phyloP scores from a whole-genome alignment of 2,329 filamentous ascomycete species.

The Dissoconium aciculare region DNA sequence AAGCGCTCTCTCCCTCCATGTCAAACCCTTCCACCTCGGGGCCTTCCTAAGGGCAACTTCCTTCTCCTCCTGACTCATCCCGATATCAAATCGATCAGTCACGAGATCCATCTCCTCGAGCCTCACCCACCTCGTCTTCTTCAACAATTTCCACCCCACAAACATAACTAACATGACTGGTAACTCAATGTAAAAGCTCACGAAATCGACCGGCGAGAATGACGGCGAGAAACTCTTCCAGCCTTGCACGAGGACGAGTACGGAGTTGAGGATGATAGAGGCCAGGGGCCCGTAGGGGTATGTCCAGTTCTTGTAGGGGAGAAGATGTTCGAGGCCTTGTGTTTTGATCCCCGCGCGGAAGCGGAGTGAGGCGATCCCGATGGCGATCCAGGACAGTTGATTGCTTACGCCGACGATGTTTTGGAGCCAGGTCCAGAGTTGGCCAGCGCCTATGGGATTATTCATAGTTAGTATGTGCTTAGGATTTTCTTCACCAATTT shows the following conservation, averaged over 20 bases:
- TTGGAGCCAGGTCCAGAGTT: conserved; percentile 52
- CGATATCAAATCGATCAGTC: conserved; percentile 13
- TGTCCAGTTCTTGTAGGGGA: conserved; percentile 53
- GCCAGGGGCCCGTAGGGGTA: conserved; percentile 48
- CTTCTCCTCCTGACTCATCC: conserved; percentile 9
- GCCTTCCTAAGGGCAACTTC: conserved; percentile 10
- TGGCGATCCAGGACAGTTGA: conserved; percentile 51
- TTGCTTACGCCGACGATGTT: conserved; percentile 55
- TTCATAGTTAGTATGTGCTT: conserved; percentile 50
- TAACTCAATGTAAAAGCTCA: conserved; percentile 46
- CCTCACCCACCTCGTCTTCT: conserved; percentile 34
- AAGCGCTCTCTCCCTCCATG: conserved; percentile 7
- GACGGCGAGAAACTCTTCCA: conserved; percentile 47
- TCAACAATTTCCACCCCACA: conserved; percentile 39
- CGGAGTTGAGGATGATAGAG: conserved; percentile 41
- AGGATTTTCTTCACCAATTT: conserved; percentile 53
- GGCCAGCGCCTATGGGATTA: conserved; percentile 35
- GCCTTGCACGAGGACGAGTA: conserved; percentile 49
- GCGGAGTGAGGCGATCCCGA: conserved; percentile 49
- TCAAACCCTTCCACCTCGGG: conserved; percentile 4
- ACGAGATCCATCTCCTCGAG: conserved; percentile 36
- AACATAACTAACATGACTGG: conserved; percentile 44
- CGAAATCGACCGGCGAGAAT: conserved; percentile 45
- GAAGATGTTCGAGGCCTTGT: conserved; percentile 45
- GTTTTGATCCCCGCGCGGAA: conserved; percentile 43